These are phyloP conservation scores for Penicillium lagena DNA, from an alignment of 495 filamentous ascomycete genomes.

Conservation along the genomic window DNA sequence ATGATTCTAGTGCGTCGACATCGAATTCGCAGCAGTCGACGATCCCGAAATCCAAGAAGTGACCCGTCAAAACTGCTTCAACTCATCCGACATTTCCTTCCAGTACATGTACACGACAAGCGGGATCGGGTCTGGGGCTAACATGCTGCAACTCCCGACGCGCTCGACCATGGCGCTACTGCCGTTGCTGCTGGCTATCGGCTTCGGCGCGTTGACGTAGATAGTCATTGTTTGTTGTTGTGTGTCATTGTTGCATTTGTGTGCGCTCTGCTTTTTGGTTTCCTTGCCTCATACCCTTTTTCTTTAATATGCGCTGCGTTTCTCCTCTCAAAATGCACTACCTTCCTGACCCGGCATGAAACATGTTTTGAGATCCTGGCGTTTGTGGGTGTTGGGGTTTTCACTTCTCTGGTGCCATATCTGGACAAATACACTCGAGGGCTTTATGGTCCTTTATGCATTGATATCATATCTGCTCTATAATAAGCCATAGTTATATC, in stretches of 20 bases:
- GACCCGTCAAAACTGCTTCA: conserved; percentile 76
- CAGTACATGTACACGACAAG: conserved; percentile 65
- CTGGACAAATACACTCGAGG: too few relatives aligned
- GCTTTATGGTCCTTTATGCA: too few relatives aligned
- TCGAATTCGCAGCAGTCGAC: conserved; percentile 69
- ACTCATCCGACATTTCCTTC: conserved; percentile 68
- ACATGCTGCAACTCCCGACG: conserved; percentile 11
- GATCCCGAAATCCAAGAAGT: conserved; percentile 59
- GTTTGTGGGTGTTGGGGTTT: too few relatives aligned
- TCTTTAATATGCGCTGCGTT: conserved; percentile 7
- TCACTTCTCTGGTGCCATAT: too few relatives aligned
- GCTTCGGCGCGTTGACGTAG: conserved; percentile 23
- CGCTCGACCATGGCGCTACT: conserved; percentile 9
- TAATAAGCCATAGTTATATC: too few relatives aligned
- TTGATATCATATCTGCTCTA: too few relatives aligned
- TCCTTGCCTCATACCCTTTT: conserved; percentile 15
- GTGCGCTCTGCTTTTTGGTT: conserved; percentile 8
- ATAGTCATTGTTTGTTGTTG: conserved; percentile 4
- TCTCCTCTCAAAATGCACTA: too few relatives aligned
- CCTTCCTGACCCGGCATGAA: too few relatives aligned
- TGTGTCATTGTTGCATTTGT: conserved; percentile 10
- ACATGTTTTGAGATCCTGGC: too few relatives aligned
- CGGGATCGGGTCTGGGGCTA: conserved; percentile 45
- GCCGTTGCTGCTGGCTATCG: conserved; percentile 16
- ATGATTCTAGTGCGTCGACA: conserved; percentile 74